Percentiles rank a stretch among this genome's conserved stretches.
Conservation (phyloP, 352 stramenopile genomes). For the Phytophthora kernoviae region DNA sequence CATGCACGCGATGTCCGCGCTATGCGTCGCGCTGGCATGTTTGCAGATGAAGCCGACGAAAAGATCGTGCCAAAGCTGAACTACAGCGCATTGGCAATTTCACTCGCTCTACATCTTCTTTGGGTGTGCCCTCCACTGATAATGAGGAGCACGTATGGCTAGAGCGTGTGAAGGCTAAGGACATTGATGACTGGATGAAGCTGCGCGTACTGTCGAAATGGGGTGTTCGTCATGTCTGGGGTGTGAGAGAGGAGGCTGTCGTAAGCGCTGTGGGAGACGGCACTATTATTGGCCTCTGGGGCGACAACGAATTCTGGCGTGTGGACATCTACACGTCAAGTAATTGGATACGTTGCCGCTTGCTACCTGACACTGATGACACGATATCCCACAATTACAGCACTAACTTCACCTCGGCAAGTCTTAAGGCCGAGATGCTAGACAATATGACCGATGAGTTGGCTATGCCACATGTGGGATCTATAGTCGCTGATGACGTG, state of each 20-base stretch:
- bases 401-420: slow-evolving; percentile 29
- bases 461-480: slow-evolving; percentile 36
- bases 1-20: slow-evolving; percentile 75
- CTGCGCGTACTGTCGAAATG: slow-evolving; percentile 78
- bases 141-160: slow-evolving; percentile 71
- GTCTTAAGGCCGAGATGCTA: slow-evolving; percentile 39
- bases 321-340: slow-evolving; percentile 87
- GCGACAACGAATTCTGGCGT: slow-evolving; percentile 79
- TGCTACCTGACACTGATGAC: slow-evolving; percentile 81
- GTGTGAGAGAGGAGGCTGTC: slow-evolving; percentile 30
- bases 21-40: slow-evolving; percentile 57
- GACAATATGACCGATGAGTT: slow-evolving; percentile 42
- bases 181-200: slow-evolving; percentile 89
- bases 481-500: slow-evolving; percentile 42
- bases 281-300: slow-evolving; percentile 40
- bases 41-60: slow-evolving; percentile 65
- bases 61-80: slow-evolving; percentile 65
- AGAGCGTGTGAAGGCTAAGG: slow-evolving; percentile 82
- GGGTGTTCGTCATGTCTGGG: slow-evolving; percentile 83
- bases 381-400: slow-evolving; percentile 55
- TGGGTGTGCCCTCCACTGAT: slow-evolving; percentile 30
- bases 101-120: slow-evolving; percentile 46
- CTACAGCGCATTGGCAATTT: slow-evolving; percentile 74
- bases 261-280: slow-evolving; percentile 29
- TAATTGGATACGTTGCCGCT: slow-evolving; percentile 85